Conservation (phyloP, 2,329 filamentous ascomycete genomes). For the Apiospora kogelbergensis region DNA sequence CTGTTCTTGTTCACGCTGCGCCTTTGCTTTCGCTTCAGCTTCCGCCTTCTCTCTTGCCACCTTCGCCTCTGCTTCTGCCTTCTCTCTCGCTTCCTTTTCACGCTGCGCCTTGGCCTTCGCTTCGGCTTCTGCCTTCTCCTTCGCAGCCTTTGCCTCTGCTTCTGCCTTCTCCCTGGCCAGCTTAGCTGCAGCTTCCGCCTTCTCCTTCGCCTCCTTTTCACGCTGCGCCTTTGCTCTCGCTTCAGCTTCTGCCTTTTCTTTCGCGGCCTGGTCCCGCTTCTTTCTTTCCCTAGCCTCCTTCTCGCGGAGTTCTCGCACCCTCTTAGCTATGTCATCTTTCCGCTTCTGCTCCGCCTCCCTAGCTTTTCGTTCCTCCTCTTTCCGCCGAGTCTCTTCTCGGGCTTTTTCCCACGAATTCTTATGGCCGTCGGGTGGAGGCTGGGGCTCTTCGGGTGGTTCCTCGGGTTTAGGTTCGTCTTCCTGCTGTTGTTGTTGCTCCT, state of each 20-base stretch:
- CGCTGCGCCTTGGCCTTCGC: slow-evolving; percentile 33
- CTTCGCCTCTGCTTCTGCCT: slow-evolving; percentile 33
- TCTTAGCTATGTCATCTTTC: slow-evolving; percentile 54
- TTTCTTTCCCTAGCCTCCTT: slow-evolving; percentile 51
- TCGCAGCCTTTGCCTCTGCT: slow-evolving; percentile 31
- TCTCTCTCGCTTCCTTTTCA: slow-evolving; percentile 29
- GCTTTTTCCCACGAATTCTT: slow-evolving; percentile 67
- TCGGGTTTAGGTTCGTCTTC: slow-evolving; percentile 18
- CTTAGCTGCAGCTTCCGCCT: slow-evolving; percentile 55
- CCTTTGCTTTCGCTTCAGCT: slow-evolving; percentile 35
- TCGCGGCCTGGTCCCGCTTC: slow-evolving; percentile 38
- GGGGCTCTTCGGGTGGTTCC: slow-evolving; percentile 18
- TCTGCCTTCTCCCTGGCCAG: slow-evolving; percentile 32
- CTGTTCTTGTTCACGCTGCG: slow-evolving; percentile 31
- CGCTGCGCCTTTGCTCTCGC: slow-evolving; percentile 23
- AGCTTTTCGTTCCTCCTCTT: slow-evolving; percentile 63
- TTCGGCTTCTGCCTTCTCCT: slow-evolving; percentile 48
- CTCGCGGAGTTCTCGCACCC: slow-evolving; percentile 55
- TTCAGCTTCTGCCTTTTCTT: slow-evolving; percentile 31
- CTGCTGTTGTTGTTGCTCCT: slow-evolving; percentile 19
- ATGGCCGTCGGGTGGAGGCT: slow-evolving; percentile 32
- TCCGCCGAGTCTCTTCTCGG: slow-evolving; percentile 63
- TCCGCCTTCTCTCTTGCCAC: slow-evolving; percentile 39
- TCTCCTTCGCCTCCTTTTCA: slow-evolving; percentile 54
- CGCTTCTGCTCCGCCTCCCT: slow-evolving; percentile 62